Evolutionary conservation across 176 grass and related monocot genomes (phyloP), one percentile per base, ranked within the genome.

Genomic region (Miscanthus lutarioriparius): DNA sequence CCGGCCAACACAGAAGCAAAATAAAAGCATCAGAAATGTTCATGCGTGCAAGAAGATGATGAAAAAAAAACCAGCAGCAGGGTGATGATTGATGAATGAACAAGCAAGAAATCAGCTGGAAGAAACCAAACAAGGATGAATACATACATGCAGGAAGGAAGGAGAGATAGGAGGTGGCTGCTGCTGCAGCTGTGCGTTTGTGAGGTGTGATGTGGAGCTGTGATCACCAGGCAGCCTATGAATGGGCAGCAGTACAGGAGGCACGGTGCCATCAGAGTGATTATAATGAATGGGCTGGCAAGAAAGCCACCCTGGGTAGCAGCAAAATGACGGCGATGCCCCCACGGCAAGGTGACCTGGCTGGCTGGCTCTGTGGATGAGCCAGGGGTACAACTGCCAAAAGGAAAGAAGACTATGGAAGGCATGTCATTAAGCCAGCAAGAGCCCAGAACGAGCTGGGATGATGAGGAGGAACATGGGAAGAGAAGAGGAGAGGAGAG

Each of bases 181-280:
- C 56, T 23, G 54, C 2, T 59, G 22, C 22, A 1, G 48, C 48
- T 51, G 20, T 10, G 56, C 23, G 6, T 58, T 58, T n/a, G 41
- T 59, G 33, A 64, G 65, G 20, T 44, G 64, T 14, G 77, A 70
- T 81, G 82, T 75, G 77, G 26, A 37, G 61, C 3, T 17, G 33
- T 43, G 88, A 77, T 89, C 83, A 80, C 69, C 82, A 62, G 58
- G n/a, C 40, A 89, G 15, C 75, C 67, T 73, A 84, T 38, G 28
- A 43, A 66, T 53, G 67, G 43, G 10, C 82, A 72, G 72, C 40
- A 86, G 66, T 74, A 79, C 74, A 83, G 35, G 59, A 70, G 89
- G 59, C 61, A 84, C 48, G 39, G 45, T 61, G 75, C 75, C 69
- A 87, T 76, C 76, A 87, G 84, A 87, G 89, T 80, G 76, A 87